phyloP scores from a whole-genome alignment of 2,329 filamentous ascomycete genomes.

The Ilyonectria sp. region DNA sequence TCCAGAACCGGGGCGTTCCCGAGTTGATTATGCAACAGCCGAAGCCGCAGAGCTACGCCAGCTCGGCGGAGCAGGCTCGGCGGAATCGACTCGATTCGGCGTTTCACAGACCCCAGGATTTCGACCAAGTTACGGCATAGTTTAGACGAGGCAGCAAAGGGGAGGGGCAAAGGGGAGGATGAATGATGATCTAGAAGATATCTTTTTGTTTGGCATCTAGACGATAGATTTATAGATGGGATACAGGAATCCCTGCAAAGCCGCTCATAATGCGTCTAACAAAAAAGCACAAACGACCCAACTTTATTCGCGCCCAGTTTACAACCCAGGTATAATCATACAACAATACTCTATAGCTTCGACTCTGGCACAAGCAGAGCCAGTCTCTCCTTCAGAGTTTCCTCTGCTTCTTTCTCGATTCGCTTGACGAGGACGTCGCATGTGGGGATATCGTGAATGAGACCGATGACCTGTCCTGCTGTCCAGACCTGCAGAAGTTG shows the following conservation, averaged over 20 bases:
- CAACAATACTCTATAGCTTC: constrained; percentile 66
- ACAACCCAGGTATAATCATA: constrained; percentile 23
- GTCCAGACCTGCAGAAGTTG: constrained; percentile 85
- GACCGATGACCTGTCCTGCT: constrained; percentile 92
- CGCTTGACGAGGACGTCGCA: constrained; percentile 78
- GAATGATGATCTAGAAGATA: constrained; percentile 5
- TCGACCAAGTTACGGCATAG: neutral
- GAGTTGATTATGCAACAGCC: constrained; percentile 42
- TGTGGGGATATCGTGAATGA: constrained; percentile 87
- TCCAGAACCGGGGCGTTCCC: constrained; percentile 43
- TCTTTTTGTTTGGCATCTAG: constrained; percentile 20
- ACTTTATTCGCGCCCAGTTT: constrained; percentile 12
- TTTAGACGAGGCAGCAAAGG: neutral
- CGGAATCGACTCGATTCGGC: constrained; percentile 42
- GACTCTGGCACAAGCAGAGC: constrained; percentile 69
- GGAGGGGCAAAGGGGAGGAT: neutral
- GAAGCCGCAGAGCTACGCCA: constrained; percentile 16
- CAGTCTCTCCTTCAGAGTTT: constrained; percentile 73
- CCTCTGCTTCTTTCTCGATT: constrained; percentile 84
- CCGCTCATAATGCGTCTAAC: constrained; percentile 26
- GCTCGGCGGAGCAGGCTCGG: constrained; percentile 26
- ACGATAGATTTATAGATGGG: constrained; percentile 23
- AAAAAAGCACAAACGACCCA: constrained; percentile 15
- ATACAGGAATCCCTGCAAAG: constrained; percentile 18
- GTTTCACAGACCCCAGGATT: constrained; percentile 35